These are phyloP conservation scores for Wickerhamiella parazyma DNA, from an alignment of 805 yeast genomes.

Conservation along the genomic window DNA sequence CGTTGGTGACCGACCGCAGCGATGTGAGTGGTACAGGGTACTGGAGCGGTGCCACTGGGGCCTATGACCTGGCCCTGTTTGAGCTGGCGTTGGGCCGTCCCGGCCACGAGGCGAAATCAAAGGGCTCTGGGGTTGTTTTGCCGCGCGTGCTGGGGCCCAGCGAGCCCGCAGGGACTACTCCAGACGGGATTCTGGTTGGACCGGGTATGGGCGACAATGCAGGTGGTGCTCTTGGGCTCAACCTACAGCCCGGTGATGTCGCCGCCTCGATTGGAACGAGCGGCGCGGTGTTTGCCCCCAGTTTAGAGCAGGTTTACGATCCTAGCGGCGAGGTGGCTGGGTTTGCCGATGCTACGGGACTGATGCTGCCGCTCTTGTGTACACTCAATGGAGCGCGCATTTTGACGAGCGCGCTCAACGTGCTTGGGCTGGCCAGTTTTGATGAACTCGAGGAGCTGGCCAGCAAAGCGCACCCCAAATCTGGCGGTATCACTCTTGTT, in stretches of 20 bases:
- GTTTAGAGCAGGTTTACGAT: constrained; percentile 14
- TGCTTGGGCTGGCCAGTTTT: constrained; percentile 12
- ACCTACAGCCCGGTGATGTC: constrained; percentile 14
- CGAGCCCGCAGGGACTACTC: constrained; percentile 12
- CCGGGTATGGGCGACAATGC: constrained; percentile 22
- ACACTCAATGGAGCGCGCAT: constrained; percentile 21
- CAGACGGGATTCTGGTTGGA: constrained; percentile 15
- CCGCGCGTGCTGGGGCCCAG: constrained; percentile 16
- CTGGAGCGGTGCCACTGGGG: constrained; percentile 16
- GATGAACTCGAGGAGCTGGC: constrained; percentile 15
- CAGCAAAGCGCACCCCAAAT: constrained; percentile 13
- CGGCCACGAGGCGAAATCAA: constrained; percentile 14
- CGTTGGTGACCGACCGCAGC: constrained; percentile 17
- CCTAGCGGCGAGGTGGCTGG: constrained; percentile 20
- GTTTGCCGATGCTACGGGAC: constrained; percentile 18
- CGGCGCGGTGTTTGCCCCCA: constrained; percentile 18
- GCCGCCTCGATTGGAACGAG: constrained; percentile 20
- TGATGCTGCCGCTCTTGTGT: constrained; percentile 18
- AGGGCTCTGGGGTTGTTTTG: constrained; percentile 14
- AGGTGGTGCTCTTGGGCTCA: constrained; percentile 20
- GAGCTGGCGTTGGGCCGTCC: constrained; percentile 17
- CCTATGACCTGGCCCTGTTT: constrained; percentile 17
- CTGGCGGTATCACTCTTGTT: constrained; percentile 17
- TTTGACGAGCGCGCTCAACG: constrained; percentile 10
- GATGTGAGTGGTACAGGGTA: constrained; percentile 22